Evolutionary conservation across 148 eudicot genomes (phyloP).

Genomic region (Silene conica): DNA sequence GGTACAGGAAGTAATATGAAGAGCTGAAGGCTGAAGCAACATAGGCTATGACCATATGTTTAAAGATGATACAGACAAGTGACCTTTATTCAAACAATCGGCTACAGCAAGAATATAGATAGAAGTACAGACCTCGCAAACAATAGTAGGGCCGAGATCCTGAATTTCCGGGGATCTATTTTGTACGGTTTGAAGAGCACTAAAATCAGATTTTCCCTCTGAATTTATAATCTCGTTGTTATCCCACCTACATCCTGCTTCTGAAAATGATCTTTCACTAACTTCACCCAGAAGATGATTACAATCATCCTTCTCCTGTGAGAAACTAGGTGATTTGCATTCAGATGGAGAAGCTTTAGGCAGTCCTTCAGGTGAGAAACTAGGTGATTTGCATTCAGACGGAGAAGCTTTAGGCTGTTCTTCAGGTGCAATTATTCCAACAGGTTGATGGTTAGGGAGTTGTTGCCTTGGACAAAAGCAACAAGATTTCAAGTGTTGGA

Average conservation of each 20-base stretch:
- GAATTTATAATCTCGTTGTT: background rate
- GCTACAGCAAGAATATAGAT: background rate
- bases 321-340: too few relatives aligned
- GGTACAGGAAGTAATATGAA: background rate
- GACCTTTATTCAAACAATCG: background rate
- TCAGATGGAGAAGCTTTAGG: too few relatives aligned
- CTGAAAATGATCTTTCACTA: background rate
- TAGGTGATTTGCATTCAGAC: too few relatives aligned
- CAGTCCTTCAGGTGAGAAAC: background rate
- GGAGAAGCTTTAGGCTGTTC: background rate
- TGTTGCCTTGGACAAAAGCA: constrained; percentile 27
- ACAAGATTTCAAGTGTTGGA: constrained; percentile 38
- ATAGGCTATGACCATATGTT: background rate
- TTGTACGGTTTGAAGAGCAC: background rate
- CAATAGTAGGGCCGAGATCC: constrained; percentile 19
- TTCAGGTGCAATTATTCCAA: background rate
- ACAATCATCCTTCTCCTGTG: background rate
- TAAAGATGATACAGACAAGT: constrained; percentile 1
- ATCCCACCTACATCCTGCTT: background rate
- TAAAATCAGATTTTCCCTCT: constrained; percentile 1
- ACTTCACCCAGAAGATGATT: background rate
- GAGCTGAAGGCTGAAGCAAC: background rate
- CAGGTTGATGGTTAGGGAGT: constrained; percentile 6
- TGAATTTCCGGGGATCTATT: constrained; percentile 11
- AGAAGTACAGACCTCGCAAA: constrained; percentile 27